Evolutionary conservation across 2,329 filamentous ascomycete species (phyloP).

Genomic region (Amauroascus niger): DNA sequence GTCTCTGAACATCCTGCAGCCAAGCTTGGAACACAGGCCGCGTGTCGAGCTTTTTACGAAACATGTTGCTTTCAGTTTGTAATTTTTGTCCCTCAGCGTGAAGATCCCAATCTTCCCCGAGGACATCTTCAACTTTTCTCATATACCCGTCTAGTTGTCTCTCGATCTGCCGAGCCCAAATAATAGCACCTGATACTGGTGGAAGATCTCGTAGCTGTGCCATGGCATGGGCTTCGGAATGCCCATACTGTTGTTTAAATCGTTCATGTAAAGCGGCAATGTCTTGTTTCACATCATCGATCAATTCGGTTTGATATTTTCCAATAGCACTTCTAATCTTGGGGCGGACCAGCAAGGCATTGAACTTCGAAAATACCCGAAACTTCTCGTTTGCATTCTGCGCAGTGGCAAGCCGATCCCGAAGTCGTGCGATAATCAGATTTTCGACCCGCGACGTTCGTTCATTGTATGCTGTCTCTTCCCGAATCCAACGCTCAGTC

Average conservation of each 20-base stretch:
- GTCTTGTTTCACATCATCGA: constrained; percentile 95
- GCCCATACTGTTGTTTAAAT: constrained; percentile 97
- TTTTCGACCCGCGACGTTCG: constrained; percentile 95
- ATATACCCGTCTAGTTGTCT: constrained; percentile 92
- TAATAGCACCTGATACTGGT: constrained; percentile 91
- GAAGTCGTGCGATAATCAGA: constrained; percentile 88
- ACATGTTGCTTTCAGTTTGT: constrained; percentile 80
- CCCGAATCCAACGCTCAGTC: constrained; percentile 83
- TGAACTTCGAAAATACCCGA: constrained; percentile 98
- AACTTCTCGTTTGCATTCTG: constrained; percentile 99
- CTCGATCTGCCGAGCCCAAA: constrained; percentile 96
- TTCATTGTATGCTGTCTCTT: constrained; percentile 94
- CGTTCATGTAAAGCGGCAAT: constrained; percentile 89
- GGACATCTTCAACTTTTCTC: constrained; percentile 97
- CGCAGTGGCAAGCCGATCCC: constrained; percentile 85
- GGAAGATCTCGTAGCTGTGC: constrained; percentile 91
- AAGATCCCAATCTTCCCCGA: constrained; percentile 87
- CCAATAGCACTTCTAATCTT: constrained; percentile 97
- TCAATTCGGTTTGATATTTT: constrained; percentile 95
- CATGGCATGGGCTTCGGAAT: constrained; percentile 97
- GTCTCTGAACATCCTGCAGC: constrained; percentile 78
- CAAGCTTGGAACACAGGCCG: constrained; percentile 90
- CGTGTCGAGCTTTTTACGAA: constrained; percentile 93
- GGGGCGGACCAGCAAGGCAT: constrained; percentile 93
- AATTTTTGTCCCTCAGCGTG: constrained; percentile 93